Conservation (phyloP, 2,329 filamentous ascomycete genomes). For the Nakataea oryzae region DNA sequence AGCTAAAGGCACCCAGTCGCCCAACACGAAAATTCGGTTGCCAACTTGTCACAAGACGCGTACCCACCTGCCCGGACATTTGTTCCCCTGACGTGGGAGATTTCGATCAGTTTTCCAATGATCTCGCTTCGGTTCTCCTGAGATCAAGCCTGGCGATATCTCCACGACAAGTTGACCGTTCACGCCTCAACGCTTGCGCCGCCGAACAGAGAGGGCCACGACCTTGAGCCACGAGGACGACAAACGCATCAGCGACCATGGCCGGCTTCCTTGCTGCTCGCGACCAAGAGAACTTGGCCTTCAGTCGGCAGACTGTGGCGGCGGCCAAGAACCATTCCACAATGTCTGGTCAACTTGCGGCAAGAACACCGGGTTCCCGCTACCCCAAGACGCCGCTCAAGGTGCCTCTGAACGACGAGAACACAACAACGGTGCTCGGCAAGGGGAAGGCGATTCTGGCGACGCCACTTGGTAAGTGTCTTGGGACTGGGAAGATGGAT, state of each 20-base stretch:
- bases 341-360: constrained; percentile 29
- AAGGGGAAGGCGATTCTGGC: constrained; percentile 60
- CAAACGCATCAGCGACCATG: not conserved
- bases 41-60: not conserved
- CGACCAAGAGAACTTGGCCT: constrained; percentile 82
- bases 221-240: not conserved
- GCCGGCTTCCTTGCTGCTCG: constrained; percentile 41
- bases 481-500: not conserved
- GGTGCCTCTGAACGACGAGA: constrained; percentile 74
- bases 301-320: constrained; percentile 60
- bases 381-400: constrained; percentile 77
- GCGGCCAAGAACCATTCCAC: constrained; percentile 60
- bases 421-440: constrained; percentile 44
- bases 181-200: not conserved
- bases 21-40: not conserved
- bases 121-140: not conserved
- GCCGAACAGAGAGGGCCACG: not conserved
- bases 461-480: constrained; percentile 67
- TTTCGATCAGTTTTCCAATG: not conserved
- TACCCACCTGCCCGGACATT: not conserved
- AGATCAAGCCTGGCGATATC: not conserved
- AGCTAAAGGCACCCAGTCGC: not conserved
- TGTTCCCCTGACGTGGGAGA: not conserved
- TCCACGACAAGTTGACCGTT: not conserved
- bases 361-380: constrained; percentile 71